Evolutionary conservation across 163 green algal genomes (phyloP).

Genomic region (Scenedesmus sp.): DNA sequence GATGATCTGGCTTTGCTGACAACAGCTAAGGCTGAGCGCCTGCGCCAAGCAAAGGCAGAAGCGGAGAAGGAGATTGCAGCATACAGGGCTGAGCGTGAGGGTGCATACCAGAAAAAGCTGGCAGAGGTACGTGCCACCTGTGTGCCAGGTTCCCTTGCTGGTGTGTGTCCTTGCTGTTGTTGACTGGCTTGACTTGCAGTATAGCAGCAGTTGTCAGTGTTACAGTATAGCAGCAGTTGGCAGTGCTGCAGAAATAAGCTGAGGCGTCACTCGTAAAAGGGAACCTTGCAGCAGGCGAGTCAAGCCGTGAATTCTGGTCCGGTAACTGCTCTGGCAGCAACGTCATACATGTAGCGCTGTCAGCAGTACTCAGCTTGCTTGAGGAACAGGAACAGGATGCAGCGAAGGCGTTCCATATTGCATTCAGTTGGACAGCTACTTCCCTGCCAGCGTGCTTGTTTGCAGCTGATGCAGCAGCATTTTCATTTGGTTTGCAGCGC

Average conservation of each 20-base stretch:
- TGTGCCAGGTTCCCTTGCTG: not conserved
- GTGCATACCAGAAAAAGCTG: constrained; percentile 85
- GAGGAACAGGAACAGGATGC: not conserved
- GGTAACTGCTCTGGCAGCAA: not conserved
- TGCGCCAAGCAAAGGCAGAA: constrained; percentile 92
- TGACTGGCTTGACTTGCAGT: not conserved
- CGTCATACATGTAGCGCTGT: not conserved
- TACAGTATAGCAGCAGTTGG: not conserved
- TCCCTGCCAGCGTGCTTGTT: not conserved
- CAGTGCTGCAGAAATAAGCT: not conserved
- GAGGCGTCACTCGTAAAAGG: not conserved
- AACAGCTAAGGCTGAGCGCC: constrained; percentile 82
- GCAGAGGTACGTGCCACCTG: constrained; percentile 60
- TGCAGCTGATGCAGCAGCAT: not conserved
- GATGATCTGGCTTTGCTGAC: not conserved
- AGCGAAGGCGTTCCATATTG: not conserved
- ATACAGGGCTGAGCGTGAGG: constrained; percentile 86
- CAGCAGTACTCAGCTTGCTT: not conserved
- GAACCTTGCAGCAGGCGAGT: not conserved
- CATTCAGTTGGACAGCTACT: not conserved
- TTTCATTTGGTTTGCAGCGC: not conserved
- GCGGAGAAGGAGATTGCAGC: constrained; percentile 88
- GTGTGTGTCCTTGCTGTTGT: no score
- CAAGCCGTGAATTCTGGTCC: not conserved
- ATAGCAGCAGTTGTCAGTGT: not conserved